These are phyloP conservation scores for Torulaspora microellipsoides DNA, from an alignment of 805 yeast genomes.

Conservation along the genomic window DNA sequence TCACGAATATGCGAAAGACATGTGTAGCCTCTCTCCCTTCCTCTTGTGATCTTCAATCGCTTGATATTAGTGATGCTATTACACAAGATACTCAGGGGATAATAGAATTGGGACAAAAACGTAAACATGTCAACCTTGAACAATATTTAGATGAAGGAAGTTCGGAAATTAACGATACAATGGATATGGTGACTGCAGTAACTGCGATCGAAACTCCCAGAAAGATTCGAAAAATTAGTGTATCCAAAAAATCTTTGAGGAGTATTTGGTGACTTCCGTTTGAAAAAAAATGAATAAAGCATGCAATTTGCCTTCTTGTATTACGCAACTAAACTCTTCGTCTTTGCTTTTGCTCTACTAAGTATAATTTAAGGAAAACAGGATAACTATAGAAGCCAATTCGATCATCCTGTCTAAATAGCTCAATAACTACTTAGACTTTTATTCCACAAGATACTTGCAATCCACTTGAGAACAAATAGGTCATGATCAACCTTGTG, in stretches of 20 bases:
- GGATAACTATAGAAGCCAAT: too few species aligned
- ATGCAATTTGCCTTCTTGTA: too few species aligned
- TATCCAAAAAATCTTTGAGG: constrained; percentile 30
- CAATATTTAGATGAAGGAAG: constrained; percentile 19
- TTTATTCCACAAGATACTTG: too few species aligned
- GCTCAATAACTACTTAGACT: too few species aligned
- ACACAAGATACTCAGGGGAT: constrained; percentile 12
- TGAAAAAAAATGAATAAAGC: too few species aligned
- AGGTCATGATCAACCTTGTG: too few species aligned
- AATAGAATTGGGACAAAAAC: constrained; percentile 13
- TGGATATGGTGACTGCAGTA: constrained; percentile 6
- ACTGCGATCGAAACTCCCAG: constrained; percentile 10
- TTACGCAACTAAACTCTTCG: too few species aligned
- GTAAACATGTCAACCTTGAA: constrained; percentile 21
- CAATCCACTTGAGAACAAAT: too few species aligned
- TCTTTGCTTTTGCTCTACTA: too few species aligned
- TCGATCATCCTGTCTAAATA: too few species aligned
- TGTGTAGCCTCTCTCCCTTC: constrained; percentile 11
- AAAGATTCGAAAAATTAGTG: constrained; percentile 31
- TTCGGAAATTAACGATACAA: constrained; percentile 17
- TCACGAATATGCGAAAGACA: constrained; percentile 10
- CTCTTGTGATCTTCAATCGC: constrained; percentile 17
- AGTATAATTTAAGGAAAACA: too few species aligned
- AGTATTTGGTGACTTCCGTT: constrained; percentile 23
- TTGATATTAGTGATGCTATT: constrained; percentile 17